Evolutionary conservation across 2,329 filamentous ascomycete genomes (phyloP).

Genomic region (Pestalotiopsis sp.): DNA sequence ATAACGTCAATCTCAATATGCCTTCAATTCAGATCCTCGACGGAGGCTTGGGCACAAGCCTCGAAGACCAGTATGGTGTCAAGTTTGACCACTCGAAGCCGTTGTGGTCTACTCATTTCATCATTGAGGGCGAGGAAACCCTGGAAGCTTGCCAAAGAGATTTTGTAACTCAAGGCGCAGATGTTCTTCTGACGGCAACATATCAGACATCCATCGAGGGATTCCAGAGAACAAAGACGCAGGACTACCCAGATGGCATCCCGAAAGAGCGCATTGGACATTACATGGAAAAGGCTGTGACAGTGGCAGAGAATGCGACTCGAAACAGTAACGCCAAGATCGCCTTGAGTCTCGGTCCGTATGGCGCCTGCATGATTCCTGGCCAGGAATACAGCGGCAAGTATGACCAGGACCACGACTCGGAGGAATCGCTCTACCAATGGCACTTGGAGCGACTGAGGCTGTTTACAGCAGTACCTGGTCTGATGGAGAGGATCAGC

Average conservation of each 20-base stretch:
- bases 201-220: conserved; percentile 65
- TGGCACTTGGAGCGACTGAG: conserved; percentile 62
- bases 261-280: conserved; percentile 37
- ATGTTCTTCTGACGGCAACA: conserved; percentile 68
- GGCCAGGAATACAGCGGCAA: conserved; percentile 66
- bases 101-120: conserved; percentile 69
- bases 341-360: conserved; percentile 66
- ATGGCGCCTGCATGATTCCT: conserved; percentile 68
- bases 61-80: conserved; percentile 58
- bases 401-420: conserved; percentile 55
- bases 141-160: conserved; percentile 58
- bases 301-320: conserved; percentile 41
- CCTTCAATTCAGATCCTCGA: conserved; percentile 58
- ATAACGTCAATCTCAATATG: conserved; percentile 10
- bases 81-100: conserved; percentile 55
- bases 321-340: conserved; percentile 33
- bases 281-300: conserved; percentile 46
- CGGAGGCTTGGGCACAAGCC: conserved; percentile 68
- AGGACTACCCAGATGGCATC: conserved; percentile 46
- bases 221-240: conserved; percentile 52
- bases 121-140: conserved; percentile 54
- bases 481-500: conserved; percentile 43
- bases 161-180: conserved; percentile 59
- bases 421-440: conserved; percentile 43
- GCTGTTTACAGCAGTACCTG: conserved; percentile 47